These are phyloP conservation scores for Triticum urartu DNA, from an alignment of 176 grass and related monocot genomes.

Conservation along the genomic window DNA sequence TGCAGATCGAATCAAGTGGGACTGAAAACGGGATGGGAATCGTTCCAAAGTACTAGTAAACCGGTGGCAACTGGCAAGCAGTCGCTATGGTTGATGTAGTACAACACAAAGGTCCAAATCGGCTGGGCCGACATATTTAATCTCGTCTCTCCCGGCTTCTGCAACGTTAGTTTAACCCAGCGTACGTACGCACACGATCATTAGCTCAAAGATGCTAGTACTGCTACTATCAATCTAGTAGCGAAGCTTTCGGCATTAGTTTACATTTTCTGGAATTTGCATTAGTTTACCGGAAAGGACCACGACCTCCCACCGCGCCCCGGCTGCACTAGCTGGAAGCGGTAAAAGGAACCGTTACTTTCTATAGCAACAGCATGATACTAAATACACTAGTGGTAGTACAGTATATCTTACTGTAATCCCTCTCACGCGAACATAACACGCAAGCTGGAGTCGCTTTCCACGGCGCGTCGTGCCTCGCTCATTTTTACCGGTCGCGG, in stretches of 20 bases:
- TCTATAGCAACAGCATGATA: not conserved
- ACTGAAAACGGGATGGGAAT: no score
- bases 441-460: not conserved
- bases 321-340: not conserved
- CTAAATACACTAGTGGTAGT: no score
- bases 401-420: not conserved
- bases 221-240: not conserved
- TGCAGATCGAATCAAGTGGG: no score
- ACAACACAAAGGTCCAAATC: no score
- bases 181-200: not conserved
- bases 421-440: no score
- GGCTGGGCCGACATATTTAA: not conserved
- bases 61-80: not conserved
- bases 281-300: not conserved
- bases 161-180: not conserved
- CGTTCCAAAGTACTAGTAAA: no score
- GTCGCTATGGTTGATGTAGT: not conserved
- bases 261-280: not conserved
- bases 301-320: not conserved
- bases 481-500: not conserved
- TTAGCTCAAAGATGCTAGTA: not conserved
- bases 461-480: not conserved
- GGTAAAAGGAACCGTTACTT: not conserved
- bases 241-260: not conserved
- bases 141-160: not conserved